Evolutionary conservation across 2,329 filamentous ascomycete genomes (phyloP).

Genomic region (Phialocephala sp.): DNA sequence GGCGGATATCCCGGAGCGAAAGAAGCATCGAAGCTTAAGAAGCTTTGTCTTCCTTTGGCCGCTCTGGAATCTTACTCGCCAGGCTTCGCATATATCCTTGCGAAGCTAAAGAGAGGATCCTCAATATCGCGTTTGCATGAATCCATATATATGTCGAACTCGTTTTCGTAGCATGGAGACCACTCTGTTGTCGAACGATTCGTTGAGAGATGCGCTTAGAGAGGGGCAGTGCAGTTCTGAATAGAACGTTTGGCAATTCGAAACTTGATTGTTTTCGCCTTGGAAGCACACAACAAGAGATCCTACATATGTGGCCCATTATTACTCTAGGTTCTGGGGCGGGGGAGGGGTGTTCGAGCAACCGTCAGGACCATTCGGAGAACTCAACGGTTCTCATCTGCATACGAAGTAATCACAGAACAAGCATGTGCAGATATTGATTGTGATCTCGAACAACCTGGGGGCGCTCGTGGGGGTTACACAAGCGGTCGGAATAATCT

Average conservation of each 20-base stretch:
- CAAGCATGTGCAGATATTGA: not conserved
- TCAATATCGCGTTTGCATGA: constrained; percentile 24
- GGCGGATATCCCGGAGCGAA: constrained; percentile 6
- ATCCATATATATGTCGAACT: constrained; percentile 21
- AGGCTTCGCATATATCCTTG: constrained; percentile 23
- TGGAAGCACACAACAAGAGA: constrained; percentile 1
- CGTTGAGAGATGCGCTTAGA: constrained; percentile 31
- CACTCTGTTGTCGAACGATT: constrained; percentile 23
- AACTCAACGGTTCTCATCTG: constrained; percentile 3
- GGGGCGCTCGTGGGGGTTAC: constrained; percentile 10
- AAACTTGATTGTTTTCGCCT: constrained; percentile 15
- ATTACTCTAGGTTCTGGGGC: constrained; percentile 7
- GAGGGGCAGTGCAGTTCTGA: constrained; percentile 29
- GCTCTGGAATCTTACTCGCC: constrained; percentile 1
- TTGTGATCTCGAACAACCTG: not conserved
- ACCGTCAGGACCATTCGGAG: constrained; percentile 5
- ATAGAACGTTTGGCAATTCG: constrained; percentile 14
- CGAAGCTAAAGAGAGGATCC: constrained; percentile 27
- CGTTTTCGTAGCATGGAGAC: constrained; percentile 25
- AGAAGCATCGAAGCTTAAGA: not conserved
- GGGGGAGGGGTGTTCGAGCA: constrained; percentile 4
- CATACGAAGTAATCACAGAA: constrained; percentile 4
- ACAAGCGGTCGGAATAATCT: not conserved
- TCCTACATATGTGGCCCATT: constrained; percentile 11
- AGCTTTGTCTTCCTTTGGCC: constrained; percentile 6